Percentiles rank a stretch among this genome's conserved stretches.
phyloP scores from a whole-genome alignment of 1,284 basidiomycete genomes.

The Athelia psychrophila region DNA sequence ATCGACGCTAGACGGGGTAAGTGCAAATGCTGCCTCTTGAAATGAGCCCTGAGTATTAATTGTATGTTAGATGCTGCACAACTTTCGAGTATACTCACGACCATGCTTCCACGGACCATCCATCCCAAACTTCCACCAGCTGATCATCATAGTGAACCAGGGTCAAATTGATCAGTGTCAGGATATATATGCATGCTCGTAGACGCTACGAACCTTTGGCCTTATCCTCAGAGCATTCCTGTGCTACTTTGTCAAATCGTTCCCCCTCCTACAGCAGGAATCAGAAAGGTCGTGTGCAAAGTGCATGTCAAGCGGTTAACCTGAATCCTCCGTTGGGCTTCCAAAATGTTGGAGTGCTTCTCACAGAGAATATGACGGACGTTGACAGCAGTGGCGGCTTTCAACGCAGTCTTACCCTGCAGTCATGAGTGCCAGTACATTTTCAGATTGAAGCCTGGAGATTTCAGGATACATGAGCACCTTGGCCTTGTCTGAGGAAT shows the following conservation, averaged over 20 bases:
- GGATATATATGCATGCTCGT: not conserved
- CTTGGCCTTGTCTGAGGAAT: slow-evolving; percentile 26
- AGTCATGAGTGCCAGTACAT: slow-evolving; percentile 3
- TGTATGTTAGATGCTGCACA: not conserved
- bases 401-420: slow-evolving; percentile 55
- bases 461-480: slow-evolving; percentile 18
- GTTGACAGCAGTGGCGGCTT: slow-evolving; percentile 77
- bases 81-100: slow-evolving; percentile 33
- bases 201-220: slow-evolving; percentile 59
- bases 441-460: not conserved
- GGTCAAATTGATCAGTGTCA: not conserved
- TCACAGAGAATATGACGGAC: slow-evolving; percentile 86
- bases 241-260: slow-evolving; percentile 80
- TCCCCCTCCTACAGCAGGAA: slow-evolving; percentile 53
- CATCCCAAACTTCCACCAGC: slow-evolving; percentile 82
- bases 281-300: not conserved
- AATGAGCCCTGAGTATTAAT: slow-evolving; percentile 54
- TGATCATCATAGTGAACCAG: slow-evolving; percentile 24
- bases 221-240: slow-evolving; percentile 86
- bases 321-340: slow-evolving; percentile 77
- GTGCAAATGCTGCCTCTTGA: slow-evolving; percentile 79
- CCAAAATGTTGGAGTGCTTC: slow-evolving; percentile 74
- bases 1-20: slow-evolving; percentile 75
- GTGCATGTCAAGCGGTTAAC: slow-evolving; percentile 30
- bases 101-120: slow-evolving; percentile 83